A percentile compares a stretch with the other conserved stretches of the same genome.
These are phyloP conservation scores for Tillandsia leiboldiana DNA, from an alignment of 176 grass and related monocot genomes.

Conservation along the genomic window DNA sequence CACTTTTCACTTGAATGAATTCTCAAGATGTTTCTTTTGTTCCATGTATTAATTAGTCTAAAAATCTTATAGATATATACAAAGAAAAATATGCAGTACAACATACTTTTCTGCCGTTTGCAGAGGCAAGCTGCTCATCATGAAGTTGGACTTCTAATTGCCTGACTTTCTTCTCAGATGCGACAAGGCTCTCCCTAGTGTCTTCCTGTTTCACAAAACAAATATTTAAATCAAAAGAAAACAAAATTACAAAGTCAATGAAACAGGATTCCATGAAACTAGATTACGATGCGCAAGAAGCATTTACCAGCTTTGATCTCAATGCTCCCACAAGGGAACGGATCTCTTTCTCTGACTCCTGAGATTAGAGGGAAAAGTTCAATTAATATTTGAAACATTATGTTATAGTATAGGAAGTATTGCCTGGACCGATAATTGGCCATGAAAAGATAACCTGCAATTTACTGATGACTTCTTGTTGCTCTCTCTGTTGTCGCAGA, in stretches of 20 bases:
- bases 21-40: no score
- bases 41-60: no score
- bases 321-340: constrained; percentile 73
- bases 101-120: constrained; percentile 57
- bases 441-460: constrained; percentile 55
- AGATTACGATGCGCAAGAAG: constrained; percentile 5
- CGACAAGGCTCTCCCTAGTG: constrained; percentile 74
- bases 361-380: constrained; percentile 16
- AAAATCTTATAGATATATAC: not conserved
- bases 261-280: no score
- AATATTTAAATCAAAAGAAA: constrained; percentile 11
- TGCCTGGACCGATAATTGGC: constrained; percentile 18
- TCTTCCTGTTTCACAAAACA: constrained; percentile 56
- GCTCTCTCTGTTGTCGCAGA: constrained; percentile 68
- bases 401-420: not conserved
- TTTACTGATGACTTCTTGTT: constrained; percentile 86
- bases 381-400: not conserved
- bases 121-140: constrained; percentile 52
- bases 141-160: constrained; percentile 71
- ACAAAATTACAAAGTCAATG: no score
- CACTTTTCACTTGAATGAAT: no score
- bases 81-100: not conserved
- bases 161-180: constrained; percentile 85
- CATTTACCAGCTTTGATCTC: constrained; percentile 80
- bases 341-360: constrained; percentile 90